A percentile compares a stretch with the other conserved stretches of the same genome.
Conservation (phyloP, 2,329 filamentous ascomycete genomes). For the Dothideomycetes sp. region DNA sequence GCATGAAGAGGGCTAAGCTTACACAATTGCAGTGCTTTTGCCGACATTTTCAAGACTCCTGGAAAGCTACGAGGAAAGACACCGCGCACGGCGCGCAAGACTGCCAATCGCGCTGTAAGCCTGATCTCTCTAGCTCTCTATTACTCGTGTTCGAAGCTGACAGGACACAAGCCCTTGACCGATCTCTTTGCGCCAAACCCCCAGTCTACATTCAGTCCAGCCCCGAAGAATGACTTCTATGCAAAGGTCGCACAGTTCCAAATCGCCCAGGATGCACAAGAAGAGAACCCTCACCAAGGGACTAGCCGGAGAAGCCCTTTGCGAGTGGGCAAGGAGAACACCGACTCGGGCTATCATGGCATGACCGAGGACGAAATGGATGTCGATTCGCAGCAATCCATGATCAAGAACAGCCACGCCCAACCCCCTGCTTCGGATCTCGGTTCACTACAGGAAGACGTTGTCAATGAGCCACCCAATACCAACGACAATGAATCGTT, state of each 20-base stretch:
- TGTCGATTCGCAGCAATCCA: constrained; percentile 18
- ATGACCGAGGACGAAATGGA: constrained; percentile 49
- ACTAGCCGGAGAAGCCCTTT: constrained; percentile 26
- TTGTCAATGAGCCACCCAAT: constrained; percentile 4
- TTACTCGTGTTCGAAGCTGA: constrained; percentile 47
- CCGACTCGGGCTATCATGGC: constrained; percentile 65
- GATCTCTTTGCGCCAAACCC: constrained; percentile 40
- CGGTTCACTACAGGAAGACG: constrained; percentile 11
- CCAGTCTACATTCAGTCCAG: constrained; percentile 22
- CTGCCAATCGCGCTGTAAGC: constrained; percentile 56
- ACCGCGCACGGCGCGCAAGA: constrained; percentile 60
- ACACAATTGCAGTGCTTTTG: constrained; percentile 60
- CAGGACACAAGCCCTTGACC: constrained; percentile 35
- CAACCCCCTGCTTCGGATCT: constrained; percentile 1
- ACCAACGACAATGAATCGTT: constrained; percentile 32
- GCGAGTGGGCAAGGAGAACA: constrained; percentile 28
- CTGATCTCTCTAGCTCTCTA: constrained; percentile 48
- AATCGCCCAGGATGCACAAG: constrained; percentile 47
- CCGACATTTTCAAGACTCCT: constrained; percentile 92
- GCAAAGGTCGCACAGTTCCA: constrained; percentile 50
- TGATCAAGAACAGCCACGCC: constrained; percentile 10
- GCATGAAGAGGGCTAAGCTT: constrained; percentile 16
- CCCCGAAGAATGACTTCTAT: constrained; percentile 40
- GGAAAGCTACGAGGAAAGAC: constrained; percentile 77
- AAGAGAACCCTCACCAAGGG: constrained; percentile 16